Evolutionary conservation across 768 basidiomycete species (phyloP).

Genomic region (Collybia nuda): DNA sequence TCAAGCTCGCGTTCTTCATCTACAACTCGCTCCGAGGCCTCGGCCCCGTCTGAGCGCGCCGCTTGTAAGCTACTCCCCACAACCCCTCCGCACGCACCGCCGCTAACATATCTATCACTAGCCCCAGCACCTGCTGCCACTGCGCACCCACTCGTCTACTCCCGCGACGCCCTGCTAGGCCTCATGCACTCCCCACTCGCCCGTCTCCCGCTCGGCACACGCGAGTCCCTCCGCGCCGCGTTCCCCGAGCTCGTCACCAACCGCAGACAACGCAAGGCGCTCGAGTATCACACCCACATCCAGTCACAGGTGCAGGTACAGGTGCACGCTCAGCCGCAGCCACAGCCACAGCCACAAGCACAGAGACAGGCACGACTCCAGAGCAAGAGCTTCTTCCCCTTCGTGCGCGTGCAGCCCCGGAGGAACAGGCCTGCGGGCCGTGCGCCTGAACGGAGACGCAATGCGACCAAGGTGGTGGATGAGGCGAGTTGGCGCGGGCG

Average conservation of each 20-base stretch:
- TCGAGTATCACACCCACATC: constrained; percentile 20
- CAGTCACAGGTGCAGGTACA: constrained; percentile 1
- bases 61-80: neutral
- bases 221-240: constrained; percentile 19
- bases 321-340: neutral
- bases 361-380: constrained; percentile 2
- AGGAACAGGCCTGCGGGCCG: constrained; percentile 9
- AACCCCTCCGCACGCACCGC: constrained; percentile 3
- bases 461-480: constrained; percentile 5
- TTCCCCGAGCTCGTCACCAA: constrained; percentile 26
- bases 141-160: constrained; percentile 20
- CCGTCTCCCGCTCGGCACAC: constrained; percentile 18
- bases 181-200: constrained; percentile 26
- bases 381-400: neutral
- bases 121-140: constrained; percentile 3
- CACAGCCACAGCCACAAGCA: constrained; percentile 2
- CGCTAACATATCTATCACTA: neutral
- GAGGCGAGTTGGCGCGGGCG: constrained; percentile 9
- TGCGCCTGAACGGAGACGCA: constrained; percentile 8
- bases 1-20: constrained; percentile 19
- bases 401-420: constrained; percentile 4
- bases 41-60: constrained; percentile 14
- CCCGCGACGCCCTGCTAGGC: constrained; percentile 20
- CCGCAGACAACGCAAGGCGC: constrained; percentile 25
- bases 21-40: constrained; percentile 15